phyloP scores from a whole-genome alignment of 805 yeast genomes.

The Allodekkera sacchari region DNA sequence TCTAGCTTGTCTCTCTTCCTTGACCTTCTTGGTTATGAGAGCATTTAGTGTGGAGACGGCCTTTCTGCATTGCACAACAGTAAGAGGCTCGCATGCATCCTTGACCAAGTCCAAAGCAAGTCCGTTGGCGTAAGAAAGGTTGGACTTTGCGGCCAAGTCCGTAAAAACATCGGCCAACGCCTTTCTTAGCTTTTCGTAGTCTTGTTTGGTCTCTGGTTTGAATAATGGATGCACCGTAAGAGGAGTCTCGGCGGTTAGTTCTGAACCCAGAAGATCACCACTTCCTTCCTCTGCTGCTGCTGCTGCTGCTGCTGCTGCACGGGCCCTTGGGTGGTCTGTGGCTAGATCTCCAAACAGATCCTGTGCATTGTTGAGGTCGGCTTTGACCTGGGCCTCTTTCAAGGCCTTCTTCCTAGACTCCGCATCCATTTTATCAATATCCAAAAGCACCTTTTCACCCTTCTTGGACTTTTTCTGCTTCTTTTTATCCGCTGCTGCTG shows the following conservation, averaged over 20 bases:
- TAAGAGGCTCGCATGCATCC: constrained; percentile 74
- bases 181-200: constrained; percentile 70
- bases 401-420: constrained; percentile 66
- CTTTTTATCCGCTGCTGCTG: constrained; percentile 30
- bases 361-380: constrained; percentile 90
- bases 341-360: constrained; percentile 76
- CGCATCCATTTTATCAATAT: constrained; percentile 64
- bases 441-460: constrained; percentile 35
- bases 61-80: constrained; percentile 76
- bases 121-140: constrained; percentile 60
- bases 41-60: constrained; percentile 80
- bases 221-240: constrained; percentile 73
- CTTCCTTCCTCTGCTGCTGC: constrained; percentile 36
- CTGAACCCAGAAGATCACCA: constrained; percentile 24
- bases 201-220: constrained; percentile 72
- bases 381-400: constrained; percentile 69
- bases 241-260: constrained; percentile 54
- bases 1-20: constrained; percentile 84
- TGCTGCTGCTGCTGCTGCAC: constrained; percentile 13
- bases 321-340: constrained; percentile 47
- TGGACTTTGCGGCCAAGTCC: constrained; percentile 50
- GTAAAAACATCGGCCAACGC: constrained; percentile 55
- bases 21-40: constrained; percentile 73
- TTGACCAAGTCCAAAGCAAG: constrained; percentile 81
- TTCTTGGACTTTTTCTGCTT: constrained; percentile 38